Evolutionary conservation across 2,329 filamentous ascomycete species (phyloP).

Genomic region (Aspergillus sp.): DNA sequence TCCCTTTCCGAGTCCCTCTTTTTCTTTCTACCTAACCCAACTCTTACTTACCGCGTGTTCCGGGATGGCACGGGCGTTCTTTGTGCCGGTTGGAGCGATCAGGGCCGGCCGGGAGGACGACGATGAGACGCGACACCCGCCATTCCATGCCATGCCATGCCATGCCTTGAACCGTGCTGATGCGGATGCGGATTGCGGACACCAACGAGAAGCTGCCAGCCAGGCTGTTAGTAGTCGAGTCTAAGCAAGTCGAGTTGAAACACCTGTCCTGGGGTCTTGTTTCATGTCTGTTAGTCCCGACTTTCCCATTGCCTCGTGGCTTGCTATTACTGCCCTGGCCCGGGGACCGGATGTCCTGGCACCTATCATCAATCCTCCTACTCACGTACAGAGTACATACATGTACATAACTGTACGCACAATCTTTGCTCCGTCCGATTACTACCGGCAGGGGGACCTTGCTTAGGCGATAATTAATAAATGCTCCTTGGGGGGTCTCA

Average conservation of each 20-base stretch:
- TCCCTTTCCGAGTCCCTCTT: background rate
- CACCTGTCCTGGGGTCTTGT: conserved; percentile 2
- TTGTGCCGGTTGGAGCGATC: background rate
- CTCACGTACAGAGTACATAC: background rate
- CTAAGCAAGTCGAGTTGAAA: background rate
- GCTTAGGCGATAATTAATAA: background rate
- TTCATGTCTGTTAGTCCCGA: background rate
- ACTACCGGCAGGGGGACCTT: background rate
- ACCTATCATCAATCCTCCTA: conserved; percentile 1
- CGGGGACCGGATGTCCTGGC: background rate
- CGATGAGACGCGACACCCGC: background rate
- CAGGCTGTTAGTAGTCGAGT: background rate
- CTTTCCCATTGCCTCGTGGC: background rate
- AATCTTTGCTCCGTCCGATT: background rate
- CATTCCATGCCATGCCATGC: background rate
- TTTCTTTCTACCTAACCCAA: background rate
- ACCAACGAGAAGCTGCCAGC: no score
- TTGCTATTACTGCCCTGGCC: background rate
- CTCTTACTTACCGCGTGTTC: conserved; percentile 2
- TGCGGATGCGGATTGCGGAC: background rate
- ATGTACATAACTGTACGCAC: background rate
- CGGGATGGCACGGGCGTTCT: conserved; percentile 1
- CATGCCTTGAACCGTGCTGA: background rate
- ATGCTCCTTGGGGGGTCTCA: background rate
- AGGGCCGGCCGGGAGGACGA: background rate